Conservation (phyloP, 169 alveolate genomes). For the Babesia bovis region DNA sequence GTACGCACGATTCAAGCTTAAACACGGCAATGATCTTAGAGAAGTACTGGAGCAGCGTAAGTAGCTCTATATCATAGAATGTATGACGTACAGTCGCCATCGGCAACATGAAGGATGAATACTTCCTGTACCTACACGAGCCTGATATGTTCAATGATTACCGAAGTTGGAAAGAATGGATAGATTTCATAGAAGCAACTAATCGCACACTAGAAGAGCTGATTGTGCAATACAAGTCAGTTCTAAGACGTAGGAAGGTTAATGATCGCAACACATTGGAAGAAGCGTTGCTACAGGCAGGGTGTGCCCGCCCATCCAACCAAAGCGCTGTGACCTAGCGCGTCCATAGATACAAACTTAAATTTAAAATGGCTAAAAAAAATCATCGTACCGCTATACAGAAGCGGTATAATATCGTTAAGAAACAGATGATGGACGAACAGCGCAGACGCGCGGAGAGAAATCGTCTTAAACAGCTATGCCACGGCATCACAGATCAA, state of each 20-base stretch:
- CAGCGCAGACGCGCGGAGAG: constrained; percentile 41
- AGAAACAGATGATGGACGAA: constrained; percentile 37
- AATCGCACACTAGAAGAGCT: constrained; percentile 3
- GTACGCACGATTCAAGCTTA: constrained; percentile 48
- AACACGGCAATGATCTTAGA: constrained; percentile 36
- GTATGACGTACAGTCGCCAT: background rate
- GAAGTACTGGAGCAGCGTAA: constrained; percentile 26
- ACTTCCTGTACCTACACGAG: constrained; percentile 56
- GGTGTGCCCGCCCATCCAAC: background rate
- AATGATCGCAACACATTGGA: background rate
- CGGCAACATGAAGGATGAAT: constrained; percentile 36
- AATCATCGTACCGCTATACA: constrained; percentile 29
- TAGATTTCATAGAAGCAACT: constrained; percentile 27
- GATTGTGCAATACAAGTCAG: constrained; percentile 5
- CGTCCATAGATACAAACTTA: background rate
- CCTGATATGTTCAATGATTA: constrained; percentile 62
- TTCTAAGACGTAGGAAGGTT: background rate
- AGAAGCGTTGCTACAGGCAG: background rate
- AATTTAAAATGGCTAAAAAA: constrained; percentile 44
- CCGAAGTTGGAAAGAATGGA: constrained; percentile 61
- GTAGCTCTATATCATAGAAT: background rate
- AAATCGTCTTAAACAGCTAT: constrained; percentile 21
- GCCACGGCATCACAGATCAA: constrained; percentile 24
- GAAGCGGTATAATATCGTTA: constrained; percentile 47
- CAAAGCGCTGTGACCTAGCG: background rate